Conservation (phyloP, 225 moss, liverwort and hornwort genomes). For the Pseudoscleropodium purum region DNA sequence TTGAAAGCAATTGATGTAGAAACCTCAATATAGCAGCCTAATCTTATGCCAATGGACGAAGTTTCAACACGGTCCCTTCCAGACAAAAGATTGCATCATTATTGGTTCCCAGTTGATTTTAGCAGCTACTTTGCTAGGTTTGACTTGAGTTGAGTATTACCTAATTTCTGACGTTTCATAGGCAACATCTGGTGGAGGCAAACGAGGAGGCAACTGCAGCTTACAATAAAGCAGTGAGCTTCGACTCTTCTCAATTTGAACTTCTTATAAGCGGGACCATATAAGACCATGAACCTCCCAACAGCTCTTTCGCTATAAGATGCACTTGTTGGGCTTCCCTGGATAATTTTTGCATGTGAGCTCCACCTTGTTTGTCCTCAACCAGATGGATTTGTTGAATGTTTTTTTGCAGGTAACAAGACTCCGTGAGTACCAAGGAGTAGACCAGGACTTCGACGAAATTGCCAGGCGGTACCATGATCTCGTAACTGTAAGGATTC, state of each 20-base stretch:
- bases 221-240: constrained; percentile 86
- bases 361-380: neutral
- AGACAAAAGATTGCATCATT: neutral
- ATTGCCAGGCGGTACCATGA: constrained; percentile 88
- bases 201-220: constrained; percentile 91
- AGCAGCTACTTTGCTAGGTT: neutral
- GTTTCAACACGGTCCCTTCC: neutral
- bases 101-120: neutral
- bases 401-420: constrained; percentile 58
- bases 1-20: neutral
- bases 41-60: neutral
- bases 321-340: neutral
- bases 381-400: neutral
- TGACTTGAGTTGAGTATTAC: neutral
- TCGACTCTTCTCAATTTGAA: neutral
- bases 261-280: neutral
- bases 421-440: constrained; percentile 89
- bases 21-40: neutral
- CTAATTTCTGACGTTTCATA: constrained; percentile 3
- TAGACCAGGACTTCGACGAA: constrained; percentile 90
- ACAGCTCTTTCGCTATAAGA: neutral
- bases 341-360: neutral
- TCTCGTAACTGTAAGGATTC: constrained; percentile 58
- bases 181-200: constrained; percentile 82
- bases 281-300: neutral